Evolutionary conservation across 31 red algal genomes (phyloP).

Genomic region (Endocladia muricata): DNA sequence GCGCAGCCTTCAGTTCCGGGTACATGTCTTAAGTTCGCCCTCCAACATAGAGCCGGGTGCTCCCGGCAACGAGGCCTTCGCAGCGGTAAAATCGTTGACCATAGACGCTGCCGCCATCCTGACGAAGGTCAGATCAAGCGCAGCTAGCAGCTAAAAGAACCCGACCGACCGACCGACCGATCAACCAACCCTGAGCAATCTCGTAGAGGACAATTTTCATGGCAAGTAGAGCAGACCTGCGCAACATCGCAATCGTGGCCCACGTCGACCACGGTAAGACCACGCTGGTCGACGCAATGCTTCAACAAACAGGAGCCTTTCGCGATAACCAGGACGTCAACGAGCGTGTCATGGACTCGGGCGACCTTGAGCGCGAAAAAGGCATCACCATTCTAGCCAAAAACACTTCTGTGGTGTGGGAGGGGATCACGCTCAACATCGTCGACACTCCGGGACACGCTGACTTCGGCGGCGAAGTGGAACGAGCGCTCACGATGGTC

Average conservation of each 20-base stretch:
- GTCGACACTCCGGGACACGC: conserved; percentile 75
- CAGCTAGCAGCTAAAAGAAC: no score
- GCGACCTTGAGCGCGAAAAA: conserved; percentile 51
- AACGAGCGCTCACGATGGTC: conserved; percentile 59
- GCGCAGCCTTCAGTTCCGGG: no score
- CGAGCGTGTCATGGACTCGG: conserved; percentile 63
- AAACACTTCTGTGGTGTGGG: conserved; percentile 11
- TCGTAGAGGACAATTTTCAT: no score
- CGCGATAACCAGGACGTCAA: conserved; percentile 48
- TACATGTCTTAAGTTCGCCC: no score
- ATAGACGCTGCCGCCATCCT: no score
- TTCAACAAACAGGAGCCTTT: conserved; percentile 28
- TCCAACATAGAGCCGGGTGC: no score
- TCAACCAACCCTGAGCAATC: no score
- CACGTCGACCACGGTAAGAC: conserved; percentile 81
- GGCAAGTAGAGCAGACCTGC: no score
- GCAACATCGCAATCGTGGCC: conserved; percentile 40
- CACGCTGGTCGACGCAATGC: conserved; percentile 62
- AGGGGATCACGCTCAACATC: conserved; percentile 12
- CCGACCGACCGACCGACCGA: no score
- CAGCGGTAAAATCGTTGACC: no score
- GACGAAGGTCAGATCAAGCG: no score
- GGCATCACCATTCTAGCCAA: conserved; percentile 75
- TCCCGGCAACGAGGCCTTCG: no score
- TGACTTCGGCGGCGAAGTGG: conserved; percentile 69